A percentile compares a stretch with the other conserved stretches of the same genome.
phyloP scores from a whole-genome alignment of 1,284 basidiomycete genomes.

The Cryptococcus floricola region DNA sequence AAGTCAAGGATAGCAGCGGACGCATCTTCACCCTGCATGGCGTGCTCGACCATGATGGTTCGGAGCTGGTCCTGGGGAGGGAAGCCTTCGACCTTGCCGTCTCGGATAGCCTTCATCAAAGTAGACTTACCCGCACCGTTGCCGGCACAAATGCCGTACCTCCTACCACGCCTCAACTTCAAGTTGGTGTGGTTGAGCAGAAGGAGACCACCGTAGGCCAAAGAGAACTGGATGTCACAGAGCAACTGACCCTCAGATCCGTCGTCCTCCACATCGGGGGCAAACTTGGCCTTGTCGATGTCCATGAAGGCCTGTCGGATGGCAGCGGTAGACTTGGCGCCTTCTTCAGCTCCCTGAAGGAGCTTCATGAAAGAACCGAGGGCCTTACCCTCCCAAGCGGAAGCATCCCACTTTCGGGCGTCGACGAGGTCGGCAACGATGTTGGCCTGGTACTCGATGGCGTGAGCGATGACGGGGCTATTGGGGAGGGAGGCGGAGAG shows the following conservation, averaged over 20 bases:
- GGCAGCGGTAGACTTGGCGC: constrained; percentile 57
- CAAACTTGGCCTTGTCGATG: constrained; percentile 63
- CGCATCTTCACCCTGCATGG: constrained; percentile 86
- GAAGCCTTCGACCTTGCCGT: constrained; percentile 94
- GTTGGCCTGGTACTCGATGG: constrained; percentile 66
- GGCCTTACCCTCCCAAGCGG: constrained; percentile 66
- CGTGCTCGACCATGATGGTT: constrained; percentile 94
- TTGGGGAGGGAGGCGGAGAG: constrained; percentile 41
- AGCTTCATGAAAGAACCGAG: constrained; percentile 65
- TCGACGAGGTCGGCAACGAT: constrained; percentile 74
- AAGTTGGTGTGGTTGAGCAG: constrained; percentile 93
- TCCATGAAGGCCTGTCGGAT: constrained; percentile 70
- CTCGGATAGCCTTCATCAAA: constrained; percentile 89
- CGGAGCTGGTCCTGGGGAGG: constrained; percentile 81
- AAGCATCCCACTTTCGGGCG: constrained; percentile 62
- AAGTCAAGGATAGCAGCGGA: constrained; percentile 80
- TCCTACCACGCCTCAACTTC: constrained; percentile 80
- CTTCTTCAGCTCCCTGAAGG: constrained; percentile 43
- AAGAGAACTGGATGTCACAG: constrained; percentile 88
- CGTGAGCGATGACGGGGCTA: constrained; percentile 46
- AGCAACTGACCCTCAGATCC: constrained; percentile 75
- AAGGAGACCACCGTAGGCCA: constrained; percentile 93
- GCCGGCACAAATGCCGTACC: constrained; percentile 92
- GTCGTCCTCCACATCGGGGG: constrained; percentile 55
- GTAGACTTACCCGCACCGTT: constrained; percentile 98